A percentile compares a stretch with the other conserved stretches of the same genome.
Evolutionary conservation across 2,329 filamentous ascomycete genomes (phyloP).

Genomic region (Penicillium fuscoglaucum): DNA sequence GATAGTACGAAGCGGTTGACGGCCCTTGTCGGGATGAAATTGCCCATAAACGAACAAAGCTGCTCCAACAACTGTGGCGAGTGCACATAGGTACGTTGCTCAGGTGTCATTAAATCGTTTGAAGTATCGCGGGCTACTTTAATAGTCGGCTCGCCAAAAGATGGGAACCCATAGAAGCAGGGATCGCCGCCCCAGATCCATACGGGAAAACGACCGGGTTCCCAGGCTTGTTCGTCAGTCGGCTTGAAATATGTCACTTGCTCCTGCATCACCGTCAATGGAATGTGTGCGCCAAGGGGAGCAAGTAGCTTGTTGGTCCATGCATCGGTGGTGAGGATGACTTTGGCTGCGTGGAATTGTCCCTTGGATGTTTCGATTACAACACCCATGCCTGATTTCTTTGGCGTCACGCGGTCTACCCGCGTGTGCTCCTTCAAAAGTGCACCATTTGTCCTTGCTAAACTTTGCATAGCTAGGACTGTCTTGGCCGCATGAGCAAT

Average conservation of each 20-base stretch:
- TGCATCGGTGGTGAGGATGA: too few relatives aligned
- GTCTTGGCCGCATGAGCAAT: too few relatives aligned
- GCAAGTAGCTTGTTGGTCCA: slow-evolving; percentile 24
- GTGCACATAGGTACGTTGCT: slow-evolving; percentile 31
- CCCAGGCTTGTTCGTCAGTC: slow-evolving; percentile 15
- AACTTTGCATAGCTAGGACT: too few relatives aligned
- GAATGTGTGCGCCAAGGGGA: slow-evolving; percentile 25
- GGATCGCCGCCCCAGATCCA: slow-evolving; percentile 29
- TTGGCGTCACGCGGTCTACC: too few relatives aligned
- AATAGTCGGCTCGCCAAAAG: slow-evolving; percentile 28
- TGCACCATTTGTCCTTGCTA: too few relatives aligned
- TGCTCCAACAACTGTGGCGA: slow-evolving; percentile 25
- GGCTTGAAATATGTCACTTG: slow-evolving; percentile 34
- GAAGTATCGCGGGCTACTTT: too few relatives aligned
- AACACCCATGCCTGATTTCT: too few relatives aligned
- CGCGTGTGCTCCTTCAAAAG: too few relatives aligned
- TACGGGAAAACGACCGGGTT: slow-evolving; percentile 24
- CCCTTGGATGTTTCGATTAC: too few relatives aligned
- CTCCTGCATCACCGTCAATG: slow-evolving; percentile 29
- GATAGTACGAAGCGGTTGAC: slow-evolving; percentile 27
- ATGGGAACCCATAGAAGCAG: slow-evolving; percentile 30
- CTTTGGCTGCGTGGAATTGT: too few relatives aligned
- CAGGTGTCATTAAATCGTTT: slow-evolving; percentile 28
- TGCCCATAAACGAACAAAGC: slow-evolving; percentile 22
- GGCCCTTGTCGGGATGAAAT: slow-evolving; percentile 26